Base-by-base conservation (phyloP, 192 early-diverging fungal genomes). In the Martensiomyces pterosporus region DNA sequence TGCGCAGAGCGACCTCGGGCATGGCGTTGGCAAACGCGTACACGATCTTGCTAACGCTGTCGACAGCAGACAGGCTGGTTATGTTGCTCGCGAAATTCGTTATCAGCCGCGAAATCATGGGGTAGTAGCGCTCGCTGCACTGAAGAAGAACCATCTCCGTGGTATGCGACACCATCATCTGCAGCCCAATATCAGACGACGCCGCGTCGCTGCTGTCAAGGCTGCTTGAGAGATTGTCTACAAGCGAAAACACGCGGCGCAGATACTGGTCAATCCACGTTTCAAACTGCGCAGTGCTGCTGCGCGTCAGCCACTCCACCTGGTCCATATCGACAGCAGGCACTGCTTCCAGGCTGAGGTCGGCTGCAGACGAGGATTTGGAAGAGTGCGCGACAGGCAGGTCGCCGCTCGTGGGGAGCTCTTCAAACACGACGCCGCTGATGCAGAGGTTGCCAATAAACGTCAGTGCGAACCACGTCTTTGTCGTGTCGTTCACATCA, bases 401-500 rank as follows among this genome's bases (percentile, higher is more conserved):
- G 37, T 60, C 64, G 12, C 71, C 71, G 0, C 23, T 17, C 2
- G 51, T 40, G n/a, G 54, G 36, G 8, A 74, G 47, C 52, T 74
- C 71, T n/a, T 67, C 53, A 8, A 74, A 41, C 5, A 74, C 60
- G 9, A 74, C 71, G 18, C 71, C 71, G 32, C 63, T 74, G 15
- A 58, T 34, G 42, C 71, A 74, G 8, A 74, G 38, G 32, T 63
- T 61, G 47, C 52, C 44, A 9, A 74, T 39, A 56, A 74, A 74
- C 48, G 59, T 49, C 49, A 74, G 44, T 15, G 72, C 49, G 51
- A 60, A 68, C 57, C 47, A 65, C 3, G 93, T 83, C 62, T 96
- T 98, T 24, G 63, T 77, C 1, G 87, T 82, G 47, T 98, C 94
- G 64, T 98, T 98, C 57, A 93, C 72, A 54, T 98, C 93, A 23